Conservation (phyloP, 306 rosid species). For the Citrullus amarus region DNA sequence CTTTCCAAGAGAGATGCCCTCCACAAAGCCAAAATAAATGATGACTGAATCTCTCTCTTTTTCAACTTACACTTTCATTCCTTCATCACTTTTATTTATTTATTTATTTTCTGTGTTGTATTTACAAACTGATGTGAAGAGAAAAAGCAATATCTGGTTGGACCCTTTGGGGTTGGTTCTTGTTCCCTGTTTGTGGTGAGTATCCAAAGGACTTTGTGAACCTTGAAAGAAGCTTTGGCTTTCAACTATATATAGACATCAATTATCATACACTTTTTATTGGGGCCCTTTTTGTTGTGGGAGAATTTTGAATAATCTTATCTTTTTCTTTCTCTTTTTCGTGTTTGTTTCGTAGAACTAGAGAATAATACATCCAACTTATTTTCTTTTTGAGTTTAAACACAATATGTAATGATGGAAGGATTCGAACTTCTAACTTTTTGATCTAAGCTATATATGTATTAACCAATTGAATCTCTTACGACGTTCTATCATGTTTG, state of each 20-base stretch:
- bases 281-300: background rate
- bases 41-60: background rate
- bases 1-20: background rate
- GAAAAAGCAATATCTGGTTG: background rate
- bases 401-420: too few species aligned
- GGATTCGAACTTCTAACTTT: too few species aligned
- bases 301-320: background rate
- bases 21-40: background rate
- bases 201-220: background rate
- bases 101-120: background rate
- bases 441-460: too few species aligned
- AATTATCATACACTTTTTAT: background rate
- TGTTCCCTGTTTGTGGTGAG: background rate
- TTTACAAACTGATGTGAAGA: background rate
- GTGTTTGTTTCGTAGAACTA: background rate
- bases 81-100: background rate
- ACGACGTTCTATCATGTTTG: too few species aligned
- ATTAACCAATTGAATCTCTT: too few species aligned
- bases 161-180: background rate
- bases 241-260: background rate
- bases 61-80: background rate
- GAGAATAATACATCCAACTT: background rate
- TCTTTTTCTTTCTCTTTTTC: background rate
- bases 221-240: background rate
- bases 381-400: too few species aligned